Evolutionary conservation across 2,329 filamentous ascomycete genomes (phyloP).

Genomic region (Botrytis elliptica): DNA sequence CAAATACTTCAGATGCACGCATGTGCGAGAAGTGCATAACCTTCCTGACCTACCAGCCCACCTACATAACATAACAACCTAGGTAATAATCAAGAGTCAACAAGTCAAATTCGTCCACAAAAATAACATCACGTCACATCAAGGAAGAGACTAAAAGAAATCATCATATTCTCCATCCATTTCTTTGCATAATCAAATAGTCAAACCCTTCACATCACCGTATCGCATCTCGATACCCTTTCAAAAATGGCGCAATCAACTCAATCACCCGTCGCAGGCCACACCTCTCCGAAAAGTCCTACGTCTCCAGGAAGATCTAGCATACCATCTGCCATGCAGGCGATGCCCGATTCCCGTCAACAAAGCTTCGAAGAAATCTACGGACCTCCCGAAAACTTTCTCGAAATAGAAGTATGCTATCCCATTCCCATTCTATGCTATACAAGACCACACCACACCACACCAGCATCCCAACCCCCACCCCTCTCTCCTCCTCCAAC

Average conservation of each 20-base stretch:
- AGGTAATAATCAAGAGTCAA: neutral
- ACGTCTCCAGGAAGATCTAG: constrained; percentile 18
- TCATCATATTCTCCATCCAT: neutral
- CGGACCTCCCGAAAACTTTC: constrained; percentile 95
- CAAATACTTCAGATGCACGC: neutral
- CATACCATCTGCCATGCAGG: constrained; percentile 49
- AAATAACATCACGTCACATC: constrained; percentile 6
- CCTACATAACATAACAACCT: neutral
- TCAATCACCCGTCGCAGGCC: constrained; percentile 5
- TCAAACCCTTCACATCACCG: neutral
- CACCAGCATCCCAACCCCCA: constrained; percentile 18
- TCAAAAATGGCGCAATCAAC: constrained; percentile 16
- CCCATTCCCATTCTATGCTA: constrained; percentile 18
- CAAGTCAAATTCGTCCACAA: neutral
- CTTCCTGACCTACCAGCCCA: neutral
- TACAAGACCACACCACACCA: neutral
- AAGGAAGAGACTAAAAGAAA: neutral
- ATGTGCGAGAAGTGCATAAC: neutral
- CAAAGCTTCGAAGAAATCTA: constrained; percentile 99
- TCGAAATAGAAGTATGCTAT: constrained; percentile 83
- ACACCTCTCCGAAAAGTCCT: constrained; percentile 14
- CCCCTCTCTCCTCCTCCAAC: neutral
- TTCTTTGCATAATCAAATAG: neutral
- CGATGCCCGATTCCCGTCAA: constrained; percentile 71
- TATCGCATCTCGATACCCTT: neutral